Evolutionary conservation across 345 rosid species (phyloP), one percentile per base, ranked within the genome.

Genomic region (Sonneratia alba): DNA sequence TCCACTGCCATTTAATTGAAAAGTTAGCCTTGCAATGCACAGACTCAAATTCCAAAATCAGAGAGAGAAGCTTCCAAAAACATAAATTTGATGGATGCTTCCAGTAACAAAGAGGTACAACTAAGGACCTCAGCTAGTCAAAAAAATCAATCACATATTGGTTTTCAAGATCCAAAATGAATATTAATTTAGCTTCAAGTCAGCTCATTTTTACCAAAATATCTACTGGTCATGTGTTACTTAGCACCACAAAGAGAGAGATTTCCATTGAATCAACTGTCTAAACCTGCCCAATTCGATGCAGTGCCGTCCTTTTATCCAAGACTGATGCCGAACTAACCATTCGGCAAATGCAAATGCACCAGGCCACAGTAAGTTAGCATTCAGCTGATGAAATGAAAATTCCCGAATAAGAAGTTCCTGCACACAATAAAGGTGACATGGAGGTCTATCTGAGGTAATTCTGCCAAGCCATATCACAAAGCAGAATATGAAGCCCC

Each of bases 341-440:
- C 99, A 92, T 79, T 92, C 94, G 3, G 97, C 91, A 80, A 95
- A 95, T 69, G 91, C 72, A 75, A 95, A 95, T 6, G 98, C 80
- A 77, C 99, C 97, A 0, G 99, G 99, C 99, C 99, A 95, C 10
- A 92, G 95, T 79, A 95, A 85, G 84, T 95, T 95, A 74, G 98
- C 99, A 88, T 95, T 95, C 76, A 90, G 78, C 80, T 87, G 87
- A 67, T 95, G 99, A 73, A 95, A 95, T 5, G 93, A 87, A 73
- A 92, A 95, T 74, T 95, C 99, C 42, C 91, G 79, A 68, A 95
- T 79, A 34, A 82, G 74, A 77, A 92, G 74, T 77, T 92, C 96
- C 98, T 95, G 89, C 74, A 77, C 66, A 24, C 15, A n/a, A n/a
- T 22, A 70, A 16, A 32, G 0, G 19, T 47, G 3, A 70, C 49